A percentile compares a stretch with the other conserved stretches of the same genome.
phyloP scores from a whole-genome alignment of 1,139 yeast species.

The Geotrichum reessii region DNA sequence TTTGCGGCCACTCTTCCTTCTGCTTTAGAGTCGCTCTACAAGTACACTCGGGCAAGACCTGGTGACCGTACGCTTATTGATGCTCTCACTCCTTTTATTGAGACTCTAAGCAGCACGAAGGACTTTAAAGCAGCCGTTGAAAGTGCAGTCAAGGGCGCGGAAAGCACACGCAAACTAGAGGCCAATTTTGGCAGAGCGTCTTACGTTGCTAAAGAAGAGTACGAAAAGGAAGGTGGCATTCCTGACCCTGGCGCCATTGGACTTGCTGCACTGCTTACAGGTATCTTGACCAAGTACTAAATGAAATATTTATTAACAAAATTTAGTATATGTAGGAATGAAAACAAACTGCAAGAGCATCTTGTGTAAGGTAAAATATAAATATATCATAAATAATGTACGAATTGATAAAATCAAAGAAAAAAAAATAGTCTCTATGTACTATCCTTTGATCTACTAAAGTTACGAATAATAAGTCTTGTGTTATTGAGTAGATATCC shows the following conservation, averaged over 20 bases:
- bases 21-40: constrained; percentile 59
- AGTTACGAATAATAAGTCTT: background rate
- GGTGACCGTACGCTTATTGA: constrained; percentile 54
- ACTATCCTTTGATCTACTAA: background rate
- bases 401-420: background rate
- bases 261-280: constrained; percentile 30
- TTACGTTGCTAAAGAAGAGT: constrained; percentile 64
- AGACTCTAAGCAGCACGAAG: constrained; percentile 45
- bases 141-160: constrained; percentile 73
- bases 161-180: constrained; percentile 60
- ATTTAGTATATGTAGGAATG: no score
- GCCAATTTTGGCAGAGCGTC: constrained; percentile 95
- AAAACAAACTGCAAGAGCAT: no score
- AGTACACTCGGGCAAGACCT: constrained; percentile 78
- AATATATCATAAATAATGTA: background rate
- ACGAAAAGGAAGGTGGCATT: constrained; percentile 44
- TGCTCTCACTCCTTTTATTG: constrained; percentile 63
- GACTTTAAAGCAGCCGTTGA: constrained; percentile 55
- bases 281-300: background rate
- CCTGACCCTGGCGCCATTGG: constrained; percentile 90
- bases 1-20: constrained; percentile 44
- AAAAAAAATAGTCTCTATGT: background rate
- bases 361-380: no score
- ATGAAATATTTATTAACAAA: background rate
- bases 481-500: background rate